Evolutionary conservation across 495 filamentous ascomycete genomes (phyloP).

Genomic region (Aspergillus sclerotioniger): DNA sequence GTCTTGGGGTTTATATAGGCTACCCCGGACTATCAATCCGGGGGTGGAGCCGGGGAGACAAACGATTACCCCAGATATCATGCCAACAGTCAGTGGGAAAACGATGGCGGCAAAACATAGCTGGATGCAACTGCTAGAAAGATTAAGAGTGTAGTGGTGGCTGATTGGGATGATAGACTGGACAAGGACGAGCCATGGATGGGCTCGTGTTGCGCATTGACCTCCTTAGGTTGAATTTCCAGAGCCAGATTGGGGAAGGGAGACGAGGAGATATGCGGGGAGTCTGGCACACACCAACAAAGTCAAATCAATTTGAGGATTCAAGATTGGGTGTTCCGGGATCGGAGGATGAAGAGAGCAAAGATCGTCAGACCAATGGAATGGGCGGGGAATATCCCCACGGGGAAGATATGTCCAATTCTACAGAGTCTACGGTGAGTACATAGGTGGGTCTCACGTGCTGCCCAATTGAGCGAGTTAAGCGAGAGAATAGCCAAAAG

Average conservation of each 20-base stretch:
- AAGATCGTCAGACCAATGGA: not conserved
- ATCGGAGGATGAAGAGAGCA: not conserved
- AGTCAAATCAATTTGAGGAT: too few species aligned
- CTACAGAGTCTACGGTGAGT: too few species aligned
- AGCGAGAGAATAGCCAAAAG: not conserved
- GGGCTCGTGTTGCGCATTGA: not conserved
- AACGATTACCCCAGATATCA: constrained; percentile 5
- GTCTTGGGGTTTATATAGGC: constrained; percentile 4
- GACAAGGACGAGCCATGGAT: not conserved
- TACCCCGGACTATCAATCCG: not conserved
- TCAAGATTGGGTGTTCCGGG: not conserved
- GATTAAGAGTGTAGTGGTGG: not conserved
- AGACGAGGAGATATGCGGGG: too few species aligned
- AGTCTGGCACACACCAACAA: too few species aligned
- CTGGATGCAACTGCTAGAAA: not conserved
- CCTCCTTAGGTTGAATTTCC: not conserved
- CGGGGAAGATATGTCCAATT: too few species aligned
- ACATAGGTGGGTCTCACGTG: too few species aligned
- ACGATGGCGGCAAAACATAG: constrained; percentile 1
- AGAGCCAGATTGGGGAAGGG: not conserved
- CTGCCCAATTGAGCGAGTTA: too few species aligned
- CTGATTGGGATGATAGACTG: not conserved
- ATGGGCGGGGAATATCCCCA: constrained; percentile 13
- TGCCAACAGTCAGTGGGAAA: not conserved
- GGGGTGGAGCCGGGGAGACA: constrained; percentile 1